Evolutionary conservation across 2,329 filamentous ascomycete genomes (phyloP).

Genomic region (Immersiporthe knoxdaviesiana): DNA sequence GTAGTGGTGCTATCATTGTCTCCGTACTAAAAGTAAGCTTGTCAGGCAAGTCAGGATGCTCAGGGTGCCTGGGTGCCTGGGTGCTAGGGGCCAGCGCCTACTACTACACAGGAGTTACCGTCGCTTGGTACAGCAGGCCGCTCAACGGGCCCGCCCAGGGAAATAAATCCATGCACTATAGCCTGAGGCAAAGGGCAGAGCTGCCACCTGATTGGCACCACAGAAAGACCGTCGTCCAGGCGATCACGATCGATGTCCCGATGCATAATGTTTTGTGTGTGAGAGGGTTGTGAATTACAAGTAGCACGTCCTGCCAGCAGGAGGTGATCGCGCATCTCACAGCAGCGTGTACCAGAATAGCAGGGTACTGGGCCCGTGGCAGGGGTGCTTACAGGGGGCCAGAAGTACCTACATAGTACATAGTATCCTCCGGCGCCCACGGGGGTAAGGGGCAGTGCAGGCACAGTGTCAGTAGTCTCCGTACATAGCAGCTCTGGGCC

Average conservation of each 20-base stretch:
- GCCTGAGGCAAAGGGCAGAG: background rate
- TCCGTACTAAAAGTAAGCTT: background rate
- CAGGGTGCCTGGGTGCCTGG: too few relatives aligned
- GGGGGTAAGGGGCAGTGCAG: conserved; percentile 4
- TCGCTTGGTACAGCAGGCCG: background rate
- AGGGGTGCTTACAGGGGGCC: background rate
- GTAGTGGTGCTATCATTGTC: background rate
- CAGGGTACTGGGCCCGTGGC: background rate
- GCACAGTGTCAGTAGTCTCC: background rate
- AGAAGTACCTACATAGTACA: too few relatives aligned
- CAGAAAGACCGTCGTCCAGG: background rate
- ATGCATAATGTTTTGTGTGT: conserved; percentile 9
- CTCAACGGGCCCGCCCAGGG: background rate
- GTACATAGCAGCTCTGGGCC: background rate
- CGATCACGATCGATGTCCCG: background rate
- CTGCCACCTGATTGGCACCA: conserved; percentile 1
- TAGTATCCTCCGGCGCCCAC: background rate
- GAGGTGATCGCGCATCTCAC: background rate
- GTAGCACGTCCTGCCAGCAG: background rate
- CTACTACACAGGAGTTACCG: too few relatives aligned
- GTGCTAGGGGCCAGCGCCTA: background rate
- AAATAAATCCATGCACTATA: conserved; percentile 18
- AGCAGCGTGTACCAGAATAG: background rate
- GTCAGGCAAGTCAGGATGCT: too few relatives aligned
- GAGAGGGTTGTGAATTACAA: background rate